A percentile compares a stretch with the other conserved stretches of the same genome.
phyloP scores from a whole-genome alignment of 2,329 filamentous ascomycete genomes.

The Phyllosticta citribraziliensis region DNA sequence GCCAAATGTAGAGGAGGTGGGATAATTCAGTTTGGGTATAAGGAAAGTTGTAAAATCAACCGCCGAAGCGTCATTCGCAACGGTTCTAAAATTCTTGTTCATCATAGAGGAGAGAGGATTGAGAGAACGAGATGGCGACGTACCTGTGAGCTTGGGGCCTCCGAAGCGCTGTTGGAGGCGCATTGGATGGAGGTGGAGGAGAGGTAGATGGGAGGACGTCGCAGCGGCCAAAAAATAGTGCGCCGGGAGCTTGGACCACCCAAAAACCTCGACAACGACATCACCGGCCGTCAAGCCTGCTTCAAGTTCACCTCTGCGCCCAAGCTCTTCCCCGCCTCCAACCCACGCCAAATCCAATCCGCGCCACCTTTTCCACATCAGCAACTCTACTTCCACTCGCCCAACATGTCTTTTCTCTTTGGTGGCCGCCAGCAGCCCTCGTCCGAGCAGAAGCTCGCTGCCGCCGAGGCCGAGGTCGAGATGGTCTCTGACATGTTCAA shows the following conservation, averaged over 20 bases:
- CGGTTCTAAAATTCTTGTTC: constrained; percentile 45
- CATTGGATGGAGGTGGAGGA: background rate
- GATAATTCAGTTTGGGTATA: constrained; percentile 20
- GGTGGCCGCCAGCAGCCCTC: constrained; percentile 72
- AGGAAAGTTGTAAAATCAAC: constrained; percentile 37
- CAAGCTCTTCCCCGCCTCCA: background rate
- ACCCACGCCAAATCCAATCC: constrained; percentile 1
- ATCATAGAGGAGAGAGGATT: constrained; percentile 11
- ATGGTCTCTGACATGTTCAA: constrained; percentile 98
- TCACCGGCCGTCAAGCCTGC: constrained; percentile 1
- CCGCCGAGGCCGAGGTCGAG: constrained; percentile 94
- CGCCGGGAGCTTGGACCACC: background rate
- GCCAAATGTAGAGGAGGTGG: background rate
- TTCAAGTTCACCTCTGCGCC: background rate
- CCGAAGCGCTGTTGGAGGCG: background rate
- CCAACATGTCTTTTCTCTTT: constrained; percentile 11
- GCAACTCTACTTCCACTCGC: background rate
- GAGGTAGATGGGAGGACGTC: background rate
- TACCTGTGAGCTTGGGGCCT: constrained; percentile 1
- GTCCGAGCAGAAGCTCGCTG: constrained; percentile 93
- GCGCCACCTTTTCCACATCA: background rate
- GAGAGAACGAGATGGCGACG: background rate
- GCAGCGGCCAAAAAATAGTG: background rate
- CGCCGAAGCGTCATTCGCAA: constrained; percentile 54
- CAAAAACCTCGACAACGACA: constrained; percentile 7